These are phyloP conservation scores for Dacryopinax primogenitus DNA, from an alignment of 768 basidiomycete species.

Conservation along the genomic window DNA sequence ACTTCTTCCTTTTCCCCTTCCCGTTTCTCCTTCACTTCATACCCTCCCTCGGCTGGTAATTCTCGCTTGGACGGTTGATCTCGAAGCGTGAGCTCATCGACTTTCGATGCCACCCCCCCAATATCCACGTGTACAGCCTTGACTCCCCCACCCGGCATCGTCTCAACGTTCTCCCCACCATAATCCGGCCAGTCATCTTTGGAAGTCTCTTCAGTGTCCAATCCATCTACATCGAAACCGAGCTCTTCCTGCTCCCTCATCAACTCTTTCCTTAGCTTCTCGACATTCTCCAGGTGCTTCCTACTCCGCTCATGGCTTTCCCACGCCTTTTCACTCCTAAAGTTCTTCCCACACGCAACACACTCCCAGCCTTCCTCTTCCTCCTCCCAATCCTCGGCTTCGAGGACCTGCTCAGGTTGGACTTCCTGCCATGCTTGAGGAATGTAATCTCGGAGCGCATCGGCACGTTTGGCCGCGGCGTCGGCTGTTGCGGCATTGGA, in stretches of 20 bases:
- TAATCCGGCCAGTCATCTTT: too few species aligned
- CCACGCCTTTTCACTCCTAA: slow-evolving; percentile 89
- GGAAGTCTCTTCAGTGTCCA: background rate
- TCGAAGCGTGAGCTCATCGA: background rate
- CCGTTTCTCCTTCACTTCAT: background rate
- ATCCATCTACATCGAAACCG: background rate
- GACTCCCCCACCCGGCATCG: too few species aligned
- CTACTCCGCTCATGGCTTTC: slow-evolving; percentile 90
- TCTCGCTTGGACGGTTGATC: background rate
- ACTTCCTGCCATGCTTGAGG: slow-evolving; percentile 87
- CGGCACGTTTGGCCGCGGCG: slow-evolving; percentile 25
- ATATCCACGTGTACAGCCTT: background rate
- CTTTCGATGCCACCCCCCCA: background rate
- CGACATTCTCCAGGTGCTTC: slow-evolving; percentile 83
- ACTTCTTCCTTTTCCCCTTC: background rate
- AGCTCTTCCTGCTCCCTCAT: slow-evolving; percentile 8
- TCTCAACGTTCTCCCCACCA: too few species aligned
- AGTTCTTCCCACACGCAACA: slow-evolving; percentile 82
- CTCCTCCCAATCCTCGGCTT: slow-evolving; percentile 47
- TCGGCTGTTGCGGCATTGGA: slow-evolving; percentile 22
- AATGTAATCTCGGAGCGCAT: slow-evolving; percentile 39
- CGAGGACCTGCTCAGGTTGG: slow-evolving; percentile 26
- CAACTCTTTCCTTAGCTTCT: slow-evolving; percentile 29
- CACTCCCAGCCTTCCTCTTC: slow-evolving; percentile 77
- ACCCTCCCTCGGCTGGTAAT: slow-evolving; percentile 3